A percentile compares a stretch with the other conserved stretches of the same genome.
phyloP scores from a whole-genome alignment of 495 filamentous ascomycete species.

The Penicillium fimorum region DNA sequence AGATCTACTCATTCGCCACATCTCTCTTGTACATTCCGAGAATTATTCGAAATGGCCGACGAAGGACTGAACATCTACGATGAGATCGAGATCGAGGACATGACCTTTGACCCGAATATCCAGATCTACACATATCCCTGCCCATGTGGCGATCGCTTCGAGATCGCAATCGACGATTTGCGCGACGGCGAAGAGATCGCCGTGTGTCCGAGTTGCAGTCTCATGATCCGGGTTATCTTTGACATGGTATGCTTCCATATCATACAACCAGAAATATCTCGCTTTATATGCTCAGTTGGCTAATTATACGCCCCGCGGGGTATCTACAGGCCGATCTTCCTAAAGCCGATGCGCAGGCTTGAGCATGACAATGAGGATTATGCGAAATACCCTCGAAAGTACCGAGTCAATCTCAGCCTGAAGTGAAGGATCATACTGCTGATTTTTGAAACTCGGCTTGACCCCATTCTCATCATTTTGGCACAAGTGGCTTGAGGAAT shows the following conservation, averaged over 20 bases:
- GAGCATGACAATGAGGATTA: conserved; percentile 9
- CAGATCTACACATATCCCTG: conserved; percentile 95
- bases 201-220: conserved; percentile 91
- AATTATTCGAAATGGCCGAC: conserved; percentile 57
- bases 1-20: conserved; percentile 9
- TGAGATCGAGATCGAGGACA: conserved; percentile 99
- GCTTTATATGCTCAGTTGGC: conserved; percentile 4
- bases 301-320: conserved; percentile 17
- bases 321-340: conserved; percentile 43
- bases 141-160: conserved; percentile 95
- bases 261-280: not conserved
- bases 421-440: not conserved
- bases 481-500: not conserved
- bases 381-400: not conserved
- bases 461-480: not conserved
- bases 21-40: not conserved
- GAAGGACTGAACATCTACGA: conserved; percentile 80
- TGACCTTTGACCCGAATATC: conserved; percentile 81
- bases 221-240: conserved; percentile 95
- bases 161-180: conserved; percentile 83
- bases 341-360: conserved; percentile 41
- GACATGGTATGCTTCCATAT: conserved; percentile 61
- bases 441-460: not conserved
- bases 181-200: conserved; percentile 87
- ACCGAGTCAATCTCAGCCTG: not conserved